Evolutionary conservation across 2,329 filamentous ascomycete species (phyloP).

Genomic region (Huntiella abstrusa): DNA sequence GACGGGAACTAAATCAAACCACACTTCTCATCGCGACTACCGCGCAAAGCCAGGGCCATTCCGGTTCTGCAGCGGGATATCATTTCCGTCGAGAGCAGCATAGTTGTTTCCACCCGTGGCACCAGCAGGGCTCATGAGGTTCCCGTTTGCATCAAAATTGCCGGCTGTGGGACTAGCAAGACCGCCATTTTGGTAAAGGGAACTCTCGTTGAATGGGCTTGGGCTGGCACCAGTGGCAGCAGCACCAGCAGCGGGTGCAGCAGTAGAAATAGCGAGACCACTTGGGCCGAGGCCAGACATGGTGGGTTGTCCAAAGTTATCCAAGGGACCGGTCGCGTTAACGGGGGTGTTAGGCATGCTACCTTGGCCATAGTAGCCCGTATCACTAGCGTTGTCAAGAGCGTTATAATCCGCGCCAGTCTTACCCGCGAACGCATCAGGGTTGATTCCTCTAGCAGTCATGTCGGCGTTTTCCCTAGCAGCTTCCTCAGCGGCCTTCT

Average conservation of each 20-base stretch:
- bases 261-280: slow-evolving; percentile 12
- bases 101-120: neutral
- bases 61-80: slow-evolving; percentile 7
- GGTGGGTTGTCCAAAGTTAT: slow-evolving; percentile 15
- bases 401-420: slow-evolving; percentile 21
- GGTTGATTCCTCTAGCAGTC: slow-evolving; percentile 27
- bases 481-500: slow-evolving; percentile 27
- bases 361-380: slow-evolving; percentile 14
- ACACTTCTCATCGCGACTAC: neutral
- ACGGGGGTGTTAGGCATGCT: slow-evolving; percentile 9
- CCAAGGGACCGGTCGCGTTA: slow-evolving; percentile 14
- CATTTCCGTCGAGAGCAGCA: neutral
- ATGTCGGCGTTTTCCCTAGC: slow-evolving; percentile 29
- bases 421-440: slow-evolving; percentile 24
- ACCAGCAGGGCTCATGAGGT: neutral
- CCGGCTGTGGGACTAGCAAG: neutral
- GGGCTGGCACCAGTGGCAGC: neutral
- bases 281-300: slow-evolving; percentile 15
- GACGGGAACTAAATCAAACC: neutral
- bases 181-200: slow-evolving; percentile 8
- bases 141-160: neutral
- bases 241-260: slow-evolving; percentile 5
- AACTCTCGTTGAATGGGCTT: neutral
- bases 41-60: neutral
- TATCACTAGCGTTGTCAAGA: slow-evolving; percentile 14